A percentile compares a stretch with the other conserved stretches of the same genome.
These are phyloP conservation scores for Talaromyces nanjingensis DNA, from an alignment of 495 filamentous ascomycete genomes.

Conservation along the genomic window DNA sequence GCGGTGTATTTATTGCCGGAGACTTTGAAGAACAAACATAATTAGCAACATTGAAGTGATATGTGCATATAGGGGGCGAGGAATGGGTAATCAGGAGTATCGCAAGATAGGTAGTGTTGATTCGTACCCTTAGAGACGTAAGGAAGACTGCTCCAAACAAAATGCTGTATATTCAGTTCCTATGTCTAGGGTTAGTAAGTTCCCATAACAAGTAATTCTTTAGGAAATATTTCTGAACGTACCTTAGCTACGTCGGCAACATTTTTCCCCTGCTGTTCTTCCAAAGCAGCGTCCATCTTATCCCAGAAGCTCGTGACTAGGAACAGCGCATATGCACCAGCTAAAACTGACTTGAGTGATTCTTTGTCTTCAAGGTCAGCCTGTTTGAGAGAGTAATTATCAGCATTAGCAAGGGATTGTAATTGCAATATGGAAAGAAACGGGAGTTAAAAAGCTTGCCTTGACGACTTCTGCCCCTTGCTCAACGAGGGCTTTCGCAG, in stretches of 20 bases:
- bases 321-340: slow-evolving; percentile 49
- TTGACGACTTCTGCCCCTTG: slow-evolving; percentile 12
- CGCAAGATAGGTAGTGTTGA: not conserved
- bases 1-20: not conserved
- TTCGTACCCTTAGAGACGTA: not conserved
- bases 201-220: not conserved
- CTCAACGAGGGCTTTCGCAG: slow-evolving; percentile 12
- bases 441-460: not conserved
- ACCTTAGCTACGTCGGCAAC: slow-evolving; percentile 40
- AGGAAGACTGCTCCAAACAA: slow-evolving; percentile 7
- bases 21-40: not conserved
- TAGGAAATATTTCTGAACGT: not conserved
- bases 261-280: slow-evolving; percentile 47
- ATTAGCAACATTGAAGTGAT: not conserved
- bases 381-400: slow-evolving; percentile 7
- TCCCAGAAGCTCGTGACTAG: slow-evolving; percentile 51
- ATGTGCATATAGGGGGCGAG: not conserved
- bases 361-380: slow-evolving; percentile 44
- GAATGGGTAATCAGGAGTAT: not conserved
- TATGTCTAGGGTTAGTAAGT: not conserved
- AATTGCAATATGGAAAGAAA: not conserved
- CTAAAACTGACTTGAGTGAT: slow-evolving; percentile 42
- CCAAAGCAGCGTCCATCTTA: slow-evolving; percentile 32
- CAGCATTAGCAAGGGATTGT: not conserved
- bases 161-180: slow-evolving; percentile 2